These are phyloP conservation scores for Cystofilobasidium ferigula DNA, from an alignment of 768 basidiomycete species.

Conservation along the genomic window DNA sequence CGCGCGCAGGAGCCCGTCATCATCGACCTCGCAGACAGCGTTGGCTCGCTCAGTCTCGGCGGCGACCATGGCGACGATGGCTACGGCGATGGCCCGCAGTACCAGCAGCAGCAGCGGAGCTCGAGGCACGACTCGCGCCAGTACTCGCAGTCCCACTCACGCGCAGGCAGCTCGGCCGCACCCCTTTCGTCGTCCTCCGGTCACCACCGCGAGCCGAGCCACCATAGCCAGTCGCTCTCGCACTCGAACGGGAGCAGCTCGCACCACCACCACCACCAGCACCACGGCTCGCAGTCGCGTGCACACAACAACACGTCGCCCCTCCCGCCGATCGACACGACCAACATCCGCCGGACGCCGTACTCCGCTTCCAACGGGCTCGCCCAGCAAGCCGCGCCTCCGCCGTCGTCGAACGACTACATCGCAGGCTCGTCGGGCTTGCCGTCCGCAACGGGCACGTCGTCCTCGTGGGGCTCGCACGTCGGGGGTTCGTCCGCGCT, in stretches of 20 bases:
- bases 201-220: background rate
- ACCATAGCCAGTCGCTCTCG: background rate
- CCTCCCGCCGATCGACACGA: slow-evolving; percentile 18
- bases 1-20: slow-evolving; percentile 4
- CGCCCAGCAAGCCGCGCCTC: background rate
- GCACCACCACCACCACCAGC: background rate
- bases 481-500: slow-evolving; percentile 10
- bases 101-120: background rate
- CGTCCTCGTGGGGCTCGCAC: slow-evolving; percentile 24
- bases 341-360: slow-evolving; percentile 9
- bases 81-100: background rate
- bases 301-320: slow-evolving; percentile 11
- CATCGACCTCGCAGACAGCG: slow-evolving; percentile 2
- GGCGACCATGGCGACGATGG: background rate
- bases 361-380: background rate
- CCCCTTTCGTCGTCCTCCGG: background rate
- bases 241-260: slow-evolving; percentile 8
- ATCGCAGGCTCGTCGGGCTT: too few relatives aligned
- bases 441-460: slow-evolving; percentile 1
- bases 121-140: too few relatives aligned
- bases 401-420: background rate
- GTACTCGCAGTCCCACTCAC: too few relatives aligned
- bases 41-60: background rate
- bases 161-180: background rate
- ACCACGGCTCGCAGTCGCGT: background rate